Evolutionary conservation across 2,329 filamentous ascomycete species (phyloP).

Genomic region (Nemania sp.): DNA sequence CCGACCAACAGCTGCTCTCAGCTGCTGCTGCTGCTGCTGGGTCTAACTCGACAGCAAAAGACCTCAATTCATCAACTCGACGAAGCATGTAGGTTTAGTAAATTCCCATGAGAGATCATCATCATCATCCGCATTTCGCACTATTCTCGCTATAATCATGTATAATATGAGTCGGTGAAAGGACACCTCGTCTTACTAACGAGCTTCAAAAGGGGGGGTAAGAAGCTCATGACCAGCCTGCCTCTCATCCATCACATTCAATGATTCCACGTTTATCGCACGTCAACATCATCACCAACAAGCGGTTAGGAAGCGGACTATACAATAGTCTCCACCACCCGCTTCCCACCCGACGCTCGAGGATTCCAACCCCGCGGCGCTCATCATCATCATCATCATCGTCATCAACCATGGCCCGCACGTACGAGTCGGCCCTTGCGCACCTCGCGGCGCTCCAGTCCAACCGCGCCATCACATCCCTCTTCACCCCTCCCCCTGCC

Average conservation of each 20-base stretch:
- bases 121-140: too few species aligned
- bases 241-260: not conserved
- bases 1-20: conserved; percentile 12
- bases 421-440: conserved; percentile 69
- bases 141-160: not conserved
- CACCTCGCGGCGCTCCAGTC: conserved; percentile 78
- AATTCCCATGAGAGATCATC: too few species aligned
- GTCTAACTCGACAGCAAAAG: not conserved
- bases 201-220: not conserved
- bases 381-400: not conserved
- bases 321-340: not conserved
- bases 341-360: not conserved
- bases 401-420: conserved; percentile 39
- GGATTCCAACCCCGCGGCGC: not conserved
- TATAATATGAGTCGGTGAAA: not conserved
- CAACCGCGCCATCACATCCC: conserved; percentile 68
- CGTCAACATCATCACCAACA: not conserved
- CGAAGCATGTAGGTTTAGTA: too few species aligned
- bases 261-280: conserved; percentile 1
- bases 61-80: not conserved
- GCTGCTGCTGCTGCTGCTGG: conserved; percentile 10
- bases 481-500: conserved; percentile 46
- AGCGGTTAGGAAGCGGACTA: not conserved
- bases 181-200: not conserved
- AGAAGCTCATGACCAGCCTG: conserved; percentile 6